Evolutionary conservation across 257 asterid genomes (phyloP), one percentile per base, ranked within the genome.

Genomic region (Cordia subcordata): DNA sequence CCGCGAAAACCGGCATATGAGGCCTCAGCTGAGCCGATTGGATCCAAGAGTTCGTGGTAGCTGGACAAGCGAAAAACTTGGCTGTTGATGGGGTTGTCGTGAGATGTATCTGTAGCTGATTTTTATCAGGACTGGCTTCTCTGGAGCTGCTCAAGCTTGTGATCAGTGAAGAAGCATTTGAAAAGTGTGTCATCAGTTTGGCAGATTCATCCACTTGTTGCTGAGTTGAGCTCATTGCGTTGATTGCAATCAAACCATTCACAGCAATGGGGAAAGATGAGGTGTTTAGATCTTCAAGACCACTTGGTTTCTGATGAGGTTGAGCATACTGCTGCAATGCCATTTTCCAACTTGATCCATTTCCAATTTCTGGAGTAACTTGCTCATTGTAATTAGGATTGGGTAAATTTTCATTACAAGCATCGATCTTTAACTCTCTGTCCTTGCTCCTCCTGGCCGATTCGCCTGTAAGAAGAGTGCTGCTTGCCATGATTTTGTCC

Each of bases 401-500:
- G 3, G 65, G 20, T 27, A 60, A 67, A 27, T 27, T 27, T 15
- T 56, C 70, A 56, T 37, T 56, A 15, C 67, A 32, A 21, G 39
- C 23, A 1, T 45, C 72, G 11, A 55, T 65, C 1, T 55, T 60
- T 8, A 71, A 38, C 37, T 64, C 63, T 12, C 42, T 8, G 37
- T 59, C 81, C 19, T 79, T 88, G 65, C 21, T 69, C 10, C 96
- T 72, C 70, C 88, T 68, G 18, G 99, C 97, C 67, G 81, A 72
- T 19, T 88, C 97, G 1, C 96, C 94, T 0, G 96, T 70, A 5
- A 92, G 84, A 38, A 92, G 97, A 17, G 85, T 80, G 40, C 59
- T 81, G 81, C 96, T 92, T 0, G 81, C 94, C 96, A 84, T 84
- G 21, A 92, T 89, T 38, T 85, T 74, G 23, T 86, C 95, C 16